Evolutionary conservation across 768 basidiomycete genomes (phyloP), one percentile per base, ranked within the genome.

Genomic region (Epithele typhae): DNA sequence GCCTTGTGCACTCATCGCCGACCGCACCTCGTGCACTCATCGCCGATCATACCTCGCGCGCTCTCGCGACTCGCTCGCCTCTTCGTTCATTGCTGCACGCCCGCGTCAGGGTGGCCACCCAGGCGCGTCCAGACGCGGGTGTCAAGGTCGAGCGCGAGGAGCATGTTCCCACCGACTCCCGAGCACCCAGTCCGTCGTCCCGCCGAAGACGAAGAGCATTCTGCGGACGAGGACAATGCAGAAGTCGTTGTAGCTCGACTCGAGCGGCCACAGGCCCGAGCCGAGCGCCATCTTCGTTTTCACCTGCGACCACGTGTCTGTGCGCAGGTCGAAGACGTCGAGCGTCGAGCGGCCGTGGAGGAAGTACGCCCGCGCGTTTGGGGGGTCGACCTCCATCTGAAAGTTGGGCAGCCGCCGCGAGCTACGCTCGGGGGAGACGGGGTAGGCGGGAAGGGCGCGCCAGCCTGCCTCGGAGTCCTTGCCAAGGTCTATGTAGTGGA

Each of bases 141-240:
- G 43, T 55, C 51, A n/a, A 73, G 43, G 50, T 73, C 64, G 10
- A 73, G 59, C 14, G 57, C 65, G 55, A 67, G 65, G 55, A 73
- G 64, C 30, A 68, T 48, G 52, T 73, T 69, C 14, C 70, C 70
- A 33, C 27, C 27, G n/a, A n/a, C n/a, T n/a, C n/a, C n/a, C n/a
- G 8, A 30, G 14, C 27, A 14, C 27, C 27, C 27, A 30, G 27
- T 30, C 27, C 8, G 7, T 7, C 3, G 51, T 53, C 3, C 71
- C 72, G 2, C 67, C 69, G 43, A 73, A 72, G 12, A 72, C 60
- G 45, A 70, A 69, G 1, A 73, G 43, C 33, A 64, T 68, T 25
- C 61, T 60, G 12, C 61, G 48, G 21, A 65, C 55, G 34, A 57
- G 36, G 15, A 42, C 50, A 43, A 49, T 45, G 12, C 46, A n/a